Percentiles rank a stretch among this genome's conserved stretches.
phyloP scores from a whole-genome alignment of 2,329 filamentous ascomycete species.

The Fusarium phyllophilum region DNA sequence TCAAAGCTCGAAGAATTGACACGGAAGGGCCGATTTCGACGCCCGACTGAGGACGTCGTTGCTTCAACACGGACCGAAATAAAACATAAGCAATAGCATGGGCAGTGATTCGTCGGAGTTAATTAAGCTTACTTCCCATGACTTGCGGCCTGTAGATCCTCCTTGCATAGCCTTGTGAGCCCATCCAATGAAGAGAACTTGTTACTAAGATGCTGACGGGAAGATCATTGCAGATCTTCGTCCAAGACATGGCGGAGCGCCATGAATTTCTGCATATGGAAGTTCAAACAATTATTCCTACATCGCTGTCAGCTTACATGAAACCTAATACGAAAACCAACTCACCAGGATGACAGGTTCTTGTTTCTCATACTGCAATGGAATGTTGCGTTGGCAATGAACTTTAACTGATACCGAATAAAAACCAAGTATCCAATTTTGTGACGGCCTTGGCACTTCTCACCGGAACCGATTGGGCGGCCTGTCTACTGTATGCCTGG shows the following conservation, averaged over 20 bases:
- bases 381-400: neutral
- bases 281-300: neutral
- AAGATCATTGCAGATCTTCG: neutral
- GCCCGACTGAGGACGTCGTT: too few relatives aligned
- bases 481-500: too few relatives aligned
- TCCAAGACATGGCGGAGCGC: neutral
- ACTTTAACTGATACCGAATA: neutral
- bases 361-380: neutral
- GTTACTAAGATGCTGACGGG: neutral
- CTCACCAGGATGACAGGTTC: neutral
- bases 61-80: too few relatives aligned
- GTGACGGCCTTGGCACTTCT: too few relatives aligned
- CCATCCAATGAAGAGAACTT: neutral
- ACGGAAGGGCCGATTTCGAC: neutral
- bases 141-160: neutral
- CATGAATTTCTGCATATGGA: neutral
- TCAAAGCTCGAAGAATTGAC: neutral
- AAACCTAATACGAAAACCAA: neutral
- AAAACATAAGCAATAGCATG: neutral
- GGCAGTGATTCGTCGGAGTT: fast-evolving
- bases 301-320: slow-evolving; percentile 7
- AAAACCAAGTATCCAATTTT: neutral
- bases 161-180: neutral
- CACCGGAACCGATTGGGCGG: fast-evolving
- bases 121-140: neutral